phyloP scores from a whole-genome alignment of 768 basidiomycete species.

The Pleurotus platypus region DNA sequence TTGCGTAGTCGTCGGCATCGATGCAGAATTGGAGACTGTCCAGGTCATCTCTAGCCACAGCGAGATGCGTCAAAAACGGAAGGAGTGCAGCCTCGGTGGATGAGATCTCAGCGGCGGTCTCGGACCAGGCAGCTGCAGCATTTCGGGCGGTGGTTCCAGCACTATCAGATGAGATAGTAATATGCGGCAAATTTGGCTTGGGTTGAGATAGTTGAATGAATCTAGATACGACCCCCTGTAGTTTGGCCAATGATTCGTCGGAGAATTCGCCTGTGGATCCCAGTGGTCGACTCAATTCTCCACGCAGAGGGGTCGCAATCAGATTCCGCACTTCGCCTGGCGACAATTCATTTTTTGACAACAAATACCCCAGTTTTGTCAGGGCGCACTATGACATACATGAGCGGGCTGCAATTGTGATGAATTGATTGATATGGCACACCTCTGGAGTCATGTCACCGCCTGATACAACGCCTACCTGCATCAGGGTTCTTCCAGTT shows the following conservation, averaged over 20 bases:
- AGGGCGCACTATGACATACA: slow-evolving; percentile 66
- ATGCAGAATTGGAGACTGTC: slow-evolving; percentile 64
- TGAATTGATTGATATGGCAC: neutral
- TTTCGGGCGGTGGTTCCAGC: slow-evolving; percentile 37
- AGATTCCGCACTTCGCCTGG: slow-evolving; percentile 67
- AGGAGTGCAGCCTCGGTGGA: slow-evolving; percentile 67
- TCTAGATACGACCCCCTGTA: slow-evolving; percentile 64
- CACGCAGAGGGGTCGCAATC: slow-evolving; percentile 76
- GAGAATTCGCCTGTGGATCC: slow-evolving; percentile 38
- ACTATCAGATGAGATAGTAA: slow-evolving; percentile 32
- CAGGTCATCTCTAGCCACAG: slow-evolving; percentile 67
- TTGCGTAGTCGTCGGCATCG: slow-evolving; percentile 23
- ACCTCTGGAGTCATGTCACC: slow-evolving; percentile 98
- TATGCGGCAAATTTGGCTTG: slow-evolving; percentile 29
- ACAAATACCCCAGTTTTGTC: slow-evolving; percentile 84
- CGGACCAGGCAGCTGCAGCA: slow-evolving; percentile 67
- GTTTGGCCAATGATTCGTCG: slow-evolving; percentile 50
- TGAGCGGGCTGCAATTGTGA: neutral
- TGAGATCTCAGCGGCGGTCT: slow-evolving; percentile 73
- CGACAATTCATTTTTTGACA: slow-evolving; percentile 80
- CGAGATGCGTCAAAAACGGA: slow-evolving; percentile 77
- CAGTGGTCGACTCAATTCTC: slow-evolving; percentile 71
- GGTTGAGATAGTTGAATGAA: slow-evolving; percentile 60
- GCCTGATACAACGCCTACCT: slow-evolving; percentile 78
- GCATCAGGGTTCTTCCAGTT: slow-evolving; percentile 66